These are phyloP conservation scores for Sanguinoderma infundibulare DNA, from an alignment of 1,284 basidiomycete genomes.

Conservation along the genomic window DNA sequence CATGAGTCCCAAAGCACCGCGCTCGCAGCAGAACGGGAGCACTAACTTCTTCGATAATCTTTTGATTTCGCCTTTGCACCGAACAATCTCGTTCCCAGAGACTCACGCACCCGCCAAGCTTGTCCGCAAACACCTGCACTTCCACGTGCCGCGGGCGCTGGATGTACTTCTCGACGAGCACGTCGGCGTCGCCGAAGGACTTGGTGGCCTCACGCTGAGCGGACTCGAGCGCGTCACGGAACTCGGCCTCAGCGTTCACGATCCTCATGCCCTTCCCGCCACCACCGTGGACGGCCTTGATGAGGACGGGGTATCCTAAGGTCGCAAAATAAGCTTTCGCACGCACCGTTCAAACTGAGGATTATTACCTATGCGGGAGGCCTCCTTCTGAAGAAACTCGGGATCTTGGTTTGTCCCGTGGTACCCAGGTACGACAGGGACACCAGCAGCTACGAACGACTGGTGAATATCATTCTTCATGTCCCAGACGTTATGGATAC, in stretches of 20 bases:
- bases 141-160: slow-evolving; percentile 86
- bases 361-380: slow-evolving; percentile 70
- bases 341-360: not conserved
- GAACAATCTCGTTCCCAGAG: slow-evolving; percentile 95
- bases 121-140: slow-evolving; percentile 90
- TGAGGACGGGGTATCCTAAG: slow-evolving; percentile 86
- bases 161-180: slow-evolving; percentile 88
- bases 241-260: slow-evolving; percentile 69
- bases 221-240: slow-evolving; percentile 79
- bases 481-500: slow-evolving; percentile 23
- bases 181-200: slow-evolving; percentile 85
- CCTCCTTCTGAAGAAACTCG: slow-evolving; percentile 63
- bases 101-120: slow-evolving; percentile 77
- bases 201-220: slow-evolving; percentile 89
- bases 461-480: not conserved
- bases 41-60: slow-evolving; percentile 88
- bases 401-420: slow-evolving; percentile 80
- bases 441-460: slow-evolving; percentile 67
- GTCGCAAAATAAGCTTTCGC: not conserved
- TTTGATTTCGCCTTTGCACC: slow-evolving; percentile 93
- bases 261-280: slow-evolving; percentile 98
- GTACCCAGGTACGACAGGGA: slow-evolving; percentile 94
- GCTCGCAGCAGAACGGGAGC: not conserved
- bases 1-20: not conserved
- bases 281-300: slow-evolving; percentile 96